A percentile compares a stretch with the other conserved stretches of the same genome.
Conservation (phyloP, 139 green algal species). For the Penium margaritaceum region DNA sequence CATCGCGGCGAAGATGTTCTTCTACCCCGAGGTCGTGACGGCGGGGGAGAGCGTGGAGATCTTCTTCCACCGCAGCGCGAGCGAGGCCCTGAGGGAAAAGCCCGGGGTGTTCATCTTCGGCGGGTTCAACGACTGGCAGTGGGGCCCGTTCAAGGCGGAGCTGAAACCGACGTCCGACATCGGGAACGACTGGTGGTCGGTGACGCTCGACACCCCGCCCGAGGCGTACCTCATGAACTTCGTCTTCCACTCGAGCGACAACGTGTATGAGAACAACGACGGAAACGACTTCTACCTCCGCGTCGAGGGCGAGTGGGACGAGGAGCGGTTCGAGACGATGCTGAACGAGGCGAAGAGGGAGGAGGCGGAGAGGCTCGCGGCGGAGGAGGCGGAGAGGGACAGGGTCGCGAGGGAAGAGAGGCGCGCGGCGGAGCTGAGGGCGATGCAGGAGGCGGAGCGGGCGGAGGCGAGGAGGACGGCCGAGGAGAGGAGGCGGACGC, state of each 20-base stretch:
- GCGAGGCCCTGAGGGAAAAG: slow-evolving; percentile 9
- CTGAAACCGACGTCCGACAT: slow-evolving; percentile 27
- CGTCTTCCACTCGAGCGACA: slow-evolving; percentile 34
- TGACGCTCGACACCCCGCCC: background rate
- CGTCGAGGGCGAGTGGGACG: slow-evolving; percentile 17
- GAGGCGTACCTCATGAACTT: slow-evolving; percentile 44
- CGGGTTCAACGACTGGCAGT: slow-evolving; percentile 40
- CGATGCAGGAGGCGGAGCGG: slow-evolving; percentile 10
- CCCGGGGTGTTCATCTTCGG: slow-evolving; percentile 18
- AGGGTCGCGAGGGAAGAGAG: slow-evolving; percentile 15
- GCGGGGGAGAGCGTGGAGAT: slow-evolving; percentile 24
- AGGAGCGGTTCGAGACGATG: slow-evolving; percentile 17
- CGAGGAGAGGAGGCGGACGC: slow-evolving; percentile 3
- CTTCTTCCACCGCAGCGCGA: slow-evolving; percentile 21
- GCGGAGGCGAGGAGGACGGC: slow-evolving; percentile 3
- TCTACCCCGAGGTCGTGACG: slow-evolving; percentile 18
- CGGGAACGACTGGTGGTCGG: slow-evolving; percentile 32
- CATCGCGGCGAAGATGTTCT: slow-evolving; percentile 33
- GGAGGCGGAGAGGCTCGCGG: slow-evolving; percentile 25
- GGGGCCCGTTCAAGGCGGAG: slow-evolving; percentile 17
- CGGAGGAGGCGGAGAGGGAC: slow-evolving; percentile 36
- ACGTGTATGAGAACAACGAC: slow-evolving; percentile 41
- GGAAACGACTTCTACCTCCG: slow-evolving; percentile 26
- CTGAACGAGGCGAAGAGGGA: slow-evolving; percentile 22
- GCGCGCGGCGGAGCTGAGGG: slow-evolving; percentile 1